phyloP scores from a whole-genome alignment of 2,329 filamentous ascomycete genomes.

The Colletotrichum sp. region DNA sequence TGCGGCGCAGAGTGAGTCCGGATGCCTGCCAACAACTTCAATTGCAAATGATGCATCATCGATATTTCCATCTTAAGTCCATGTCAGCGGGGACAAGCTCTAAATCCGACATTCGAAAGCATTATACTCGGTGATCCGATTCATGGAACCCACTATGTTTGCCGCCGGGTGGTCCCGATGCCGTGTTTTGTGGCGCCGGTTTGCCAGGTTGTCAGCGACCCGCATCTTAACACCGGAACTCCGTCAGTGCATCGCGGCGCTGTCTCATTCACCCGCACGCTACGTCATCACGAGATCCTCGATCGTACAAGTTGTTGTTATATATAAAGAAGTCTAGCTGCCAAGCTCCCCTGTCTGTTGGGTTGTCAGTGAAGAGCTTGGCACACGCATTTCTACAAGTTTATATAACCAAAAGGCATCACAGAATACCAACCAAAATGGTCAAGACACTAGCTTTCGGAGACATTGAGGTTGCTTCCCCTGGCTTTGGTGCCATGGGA shows the following conservation, averaged over 20 bases:
- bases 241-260: background rate
- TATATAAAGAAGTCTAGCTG: background rate
- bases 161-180: background rate
- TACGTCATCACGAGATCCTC: background rate
- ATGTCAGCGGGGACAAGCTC: background rate
- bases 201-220: background rate
- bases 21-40: background rate
- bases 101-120: background rate
- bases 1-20: background rate
- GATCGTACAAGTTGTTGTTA: background rate
- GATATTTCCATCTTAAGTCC: background rate
- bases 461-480: slow-evolving; percentile 39
- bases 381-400: background rate
- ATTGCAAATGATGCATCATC: background rate
- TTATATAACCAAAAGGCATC: no score
- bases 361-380: background rate
- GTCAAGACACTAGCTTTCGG: slow-evolving; percentile 44
- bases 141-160: background rate
- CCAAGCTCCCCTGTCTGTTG: background rate
- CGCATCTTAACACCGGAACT: background rate
- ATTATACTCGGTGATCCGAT: background rate
- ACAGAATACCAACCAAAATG: slow-evolving; percentile 25
- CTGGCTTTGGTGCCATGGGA: slow-evolving; percentile 56
- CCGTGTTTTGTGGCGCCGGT: background rate
- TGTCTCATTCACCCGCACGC: background rate